Evolutionary conservation across 768 basidiomycete genomes (phyloP).

Genomic region (Rhodotorula babjevae): DNA sequence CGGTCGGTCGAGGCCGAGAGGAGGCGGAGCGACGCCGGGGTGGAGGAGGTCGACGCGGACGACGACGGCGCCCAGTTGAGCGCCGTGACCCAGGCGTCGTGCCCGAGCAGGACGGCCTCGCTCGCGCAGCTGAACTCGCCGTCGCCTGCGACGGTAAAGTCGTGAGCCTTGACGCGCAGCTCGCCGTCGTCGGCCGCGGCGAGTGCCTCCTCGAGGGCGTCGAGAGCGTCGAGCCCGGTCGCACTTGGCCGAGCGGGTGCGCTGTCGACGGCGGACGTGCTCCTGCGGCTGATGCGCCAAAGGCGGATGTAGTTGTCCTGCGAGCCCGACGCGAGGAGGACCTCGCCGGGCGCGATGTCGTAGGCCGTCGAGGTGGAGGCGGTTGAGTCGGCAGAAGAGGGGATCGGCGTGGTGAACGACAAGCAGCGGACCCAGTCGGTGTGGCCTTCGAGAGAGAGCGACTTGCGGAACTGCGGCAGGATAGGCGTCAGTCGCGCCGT

Average conservation of each 20-base stretch:
- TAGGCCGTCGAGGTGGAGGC: slow-evolving; percentile 5
- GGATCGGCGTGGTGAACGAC: slow-evolving; percentile 55
- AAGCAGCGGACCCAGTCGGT: slow-evolving; percentile 92
- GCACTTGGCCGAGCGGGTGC: background rate
- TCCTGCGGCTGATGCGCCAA: slow-evolving; percentile 68
- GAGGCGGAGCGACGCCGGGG: slow-evolving; percentile 52
- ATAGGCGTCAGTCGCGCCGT: too few relatives aligned
- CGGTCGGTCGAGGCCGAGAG: slow-evolving; percentile 94
- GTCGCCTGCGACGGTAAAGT: slow-evolving; percentile 60
- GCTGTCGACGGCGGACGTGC: background rate
- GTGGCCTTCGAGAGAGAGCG: slow-evolving; percentile 57
- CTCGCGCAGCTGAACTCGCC: slow-evolving; percentile 69
- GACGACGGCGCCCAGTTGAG: slow-evolving; percentile 67
- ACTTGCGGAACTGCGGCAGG: slow-evolving; percentile 18
- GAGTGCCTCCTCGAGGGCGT: slow-evolving; percentile 30
- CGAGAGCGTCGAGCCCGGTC: slow-evolving; percentile 33
- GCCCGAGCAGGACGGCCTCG: slow-evolving; percentile 91
- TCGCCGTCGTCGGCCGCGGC: slow-evolving; percentile 51
- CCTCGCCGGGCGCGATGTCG: slow-evolving; percentile 49
- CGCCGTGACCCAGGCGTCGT: slow-evolving; percentile 86
- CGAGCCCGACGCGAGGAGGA: slow-evolving; percentile 84
- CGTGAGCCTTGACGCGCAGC: slow-evolving; percentile 75
- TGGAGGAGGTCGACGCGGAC: background rate
- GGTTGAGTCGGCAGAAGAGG: background rate
- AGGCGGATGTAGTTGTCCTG: slow-evolving; percentile 90